A percentile compares a stretch with the other conserved stretches of the same genome.
These are phyloP conservation scores for Sclerotinia borealis DNA, from an alignment of 2,329 filamentous ascomycete species.

Conservation along the genomic window DNA sequence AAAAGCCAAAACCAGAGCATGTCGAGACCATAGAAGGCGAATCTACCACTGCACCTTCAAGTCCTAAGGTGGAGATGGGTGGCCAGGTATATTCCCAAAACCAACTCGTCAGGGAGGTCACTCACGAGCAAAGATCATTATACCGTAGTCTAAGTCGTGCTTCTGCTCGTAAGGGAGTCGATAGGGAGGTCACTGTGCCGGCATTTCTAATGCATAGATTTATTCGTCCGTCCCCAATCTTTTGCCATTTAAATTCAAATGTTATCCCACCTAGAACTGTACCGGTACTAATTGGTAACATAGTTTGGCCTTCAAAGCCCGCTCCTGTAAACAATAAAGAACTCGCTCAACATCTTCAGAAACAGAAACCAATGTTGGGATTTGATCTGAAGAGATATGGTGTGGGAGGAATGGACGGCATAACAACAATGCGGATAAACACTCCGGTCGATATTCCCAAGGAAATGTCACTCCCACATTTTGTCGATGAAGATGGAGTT, in stretches of 20 bases:
- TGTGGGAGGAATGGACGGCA: constrained; percentile 62
- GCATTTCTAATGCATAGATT: constrained; percentile 93
- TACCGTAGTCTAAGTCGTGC: constrained; percentile 31
- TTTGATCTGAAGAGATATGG: constrained; percentile 90
- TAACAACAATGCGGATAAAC: constrained; percentile 63
- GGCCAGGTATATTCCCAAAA: background rate
- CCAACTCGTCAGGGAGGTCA: constrained; percentile 4
- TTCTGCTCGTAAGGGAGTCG: constrained; percentile 30
- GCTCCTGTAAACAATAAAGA: constrained; percentile 63
- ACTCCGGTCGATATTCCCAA: constrained; percentile 90
- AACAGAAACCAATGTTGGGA: constrained; percentile 76
- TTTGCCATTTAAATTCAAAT: constrained; percentile 19
- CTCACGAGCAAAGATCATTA: constrained; percentile 27
- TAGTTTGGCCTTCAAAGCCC: constrained; percentile 80
- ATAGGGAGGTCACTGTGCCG: constrained; percentile 87
- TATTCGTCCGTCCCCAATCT: constrained; percentile 64
- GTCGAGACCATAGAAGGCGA: constrained; percentile 23
- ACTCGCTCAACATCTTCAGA: constrained; percentile 81
- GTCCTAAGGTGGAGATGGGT: background rate
- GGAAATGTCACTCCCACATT: constrained; percentile 76
- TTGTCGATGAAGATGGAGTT: constrained; percentile 72
- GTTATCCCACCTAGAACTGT: constrained; percentile 7
- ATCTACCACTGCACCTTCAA: constrained; percentile 23
- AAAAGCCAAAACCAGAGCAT: constrained; percentile 21
- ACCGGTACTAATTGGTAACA: constrained; percentile 33